phyloP scores from a whole-genome alignment of 2,329 filamentous ascomycete species.

The Nemania sp. region DNA sequence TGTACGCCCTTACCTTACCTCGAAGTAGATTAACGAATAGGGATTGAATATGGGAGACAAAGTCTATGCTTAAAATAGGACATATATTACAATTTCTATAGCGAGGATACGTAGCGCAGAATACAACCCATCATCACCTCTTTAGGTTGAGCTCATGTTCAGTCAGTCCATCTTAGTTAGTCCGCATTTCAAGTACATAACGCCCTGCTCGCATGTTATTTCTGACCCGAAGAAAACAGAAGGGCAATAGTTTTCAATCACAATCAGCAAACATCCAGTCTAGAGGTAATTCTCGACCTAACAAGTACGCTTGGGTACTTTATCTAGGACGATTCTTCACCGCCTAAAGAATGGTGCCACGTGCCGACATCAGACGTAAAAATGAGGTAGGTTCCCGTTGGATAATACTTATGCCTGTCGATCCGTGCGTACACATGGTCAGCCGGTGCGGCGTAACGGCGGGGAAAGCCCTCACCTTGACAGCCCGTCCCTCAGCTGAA shows the following conservation, averaged over 20 bases:
- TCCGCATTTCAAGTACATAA: background rate
- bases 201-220: background rate
- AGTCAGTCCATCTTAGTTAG: background rate
- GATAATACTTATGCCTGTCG: background rate
- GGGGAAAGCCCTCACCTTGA: background rate
- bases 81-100: too few relatives aligned
- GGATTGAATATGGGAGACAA: too few relatives aligned
- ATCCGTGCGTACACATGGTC: background rate
- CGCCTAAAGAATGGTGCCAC: background rate
- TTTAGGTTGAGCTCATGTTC: background rate
- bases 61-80: too few relatives aligned
- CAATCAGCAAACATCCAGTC: background rate
- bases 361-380: background rate
- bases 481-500: conserved; percentile 12
- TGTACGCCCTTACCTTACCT: too few relatives aligned
- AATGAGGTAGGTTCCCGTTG: background rate
- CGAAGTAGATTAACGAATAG: too few relatives aligned
- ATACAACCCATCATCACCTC: background rate
- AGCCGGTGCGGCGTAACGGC: background rate
- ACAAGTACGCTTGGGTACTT: background rate
- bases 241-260: background rate
- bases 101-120: background rate
- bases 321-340: background rate
- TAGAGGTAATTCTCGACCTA: background rate
- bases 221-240: background rate